These are phyloP conservation scores for Trypanosomatidae sp. DNA, from an alignment of 208 protist species.

Conservation along the genomic window DNA sequence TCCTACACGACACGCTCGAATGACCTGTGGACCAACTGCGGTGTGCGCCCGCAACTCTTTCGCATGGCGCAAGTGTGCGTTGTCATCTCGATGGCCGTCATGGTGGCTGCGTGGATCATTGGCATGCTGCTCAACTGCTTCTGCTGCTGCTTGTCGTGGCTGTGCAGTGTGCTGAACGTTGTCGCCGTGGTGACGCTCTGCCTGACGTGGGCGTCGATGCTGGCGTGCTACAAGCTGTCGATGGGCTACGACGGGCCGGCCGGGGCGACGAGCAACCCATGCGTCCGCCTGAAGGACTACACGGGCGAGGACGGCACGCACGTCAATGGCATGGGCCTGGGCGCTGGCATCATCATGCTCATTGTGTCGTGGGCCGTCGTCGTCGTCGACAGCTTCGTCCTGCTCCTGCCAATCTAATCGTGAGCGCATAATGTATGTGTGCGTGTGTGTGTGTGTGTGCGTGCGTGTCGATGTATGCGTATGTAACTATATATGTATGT, in stretches of 20 bases:
- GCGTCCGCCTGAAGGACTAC: slow-evolving; percentile 8
- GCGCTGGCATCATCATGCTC: slow-evolving; percentile 25
- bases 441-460: no score
- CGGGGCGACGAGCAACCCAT: slow-evolving; percentile 1
- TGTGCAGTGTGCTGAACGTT: slow-evolving; percentile 15
- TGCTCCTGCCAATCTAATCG: slow-evolving; percentile 15
- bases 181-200: slow-evolving; percentile 3
- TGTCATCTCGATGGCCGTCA: slow-evolving; percentile 12
- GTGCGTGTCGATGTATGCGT: no score
- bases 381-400: slow-evolving; percentile 19
- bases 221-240: slow-evolving; percentile 10
- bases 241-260: not conserved
- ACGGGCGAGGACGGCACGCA: slow-evolving; percentile 3
- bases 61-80: no score
- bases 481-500: no score
- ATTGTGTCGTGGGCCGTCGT: slow-evolving; percentile 10
- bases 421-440: no score
- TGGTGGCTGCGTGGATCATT: slow-evolving; percentile 8
- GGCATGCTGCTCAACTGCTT: slow-evolving; percentile 13
- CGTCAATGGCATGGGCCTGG: slow-evolving; percentile 12
- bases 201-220: slow-evolving; percentile 27
- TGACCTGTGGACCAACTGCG: no score
- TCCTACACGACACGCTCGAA: slow-evolving; percentile 14
- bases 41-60: no score
- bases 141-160: slow-evolving; percentile 14